Evolutionary conservation across 129 eudicot species (phyloP).

Genomic region (Lonicera japonica): DNA sequence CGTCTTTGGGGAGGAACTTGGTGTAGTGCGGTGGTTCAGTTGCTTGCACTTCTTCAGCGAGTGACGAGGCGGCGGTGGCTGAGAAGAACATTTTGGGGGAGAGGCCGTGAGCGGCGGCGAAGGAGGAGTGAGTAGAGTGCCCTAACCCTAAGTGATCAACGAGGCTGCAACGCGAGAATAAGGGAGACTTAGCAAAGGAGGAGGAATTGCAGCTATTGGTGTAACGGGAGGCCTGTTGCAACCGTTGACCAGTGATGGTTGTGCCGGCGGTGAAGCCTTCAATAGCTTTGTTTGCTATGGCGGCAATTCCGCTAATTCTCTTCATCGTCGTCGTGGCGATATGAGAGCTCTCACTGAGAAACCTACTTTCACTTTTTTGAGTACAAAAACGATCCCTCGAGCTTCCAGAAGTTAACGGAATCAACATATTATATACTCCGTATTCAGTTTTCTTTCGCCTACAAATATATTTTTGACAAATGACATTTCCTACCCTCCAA

Average conservation of each 20-base stretch:
- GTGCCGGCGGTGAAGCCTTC: slow-evolving; percentile 8
- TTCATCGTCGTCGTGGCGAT: slow-evolving; percentile 31
- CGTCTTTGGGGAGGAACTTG: slow-evolving; percentile 44
- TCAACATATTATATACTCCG: too few relatives aligned
- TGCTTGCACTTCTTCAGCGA: slow-evolving; percentile 45
- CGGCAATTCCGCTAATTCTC: slow-evolving; percentile 32
- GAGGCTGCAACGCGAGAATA: neutral
- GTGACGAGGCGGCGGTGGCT: slow-evolving; percentile 41
- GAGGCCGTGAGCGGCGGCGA: neutral
- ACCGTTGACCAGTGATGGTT: too few relatives aligned
- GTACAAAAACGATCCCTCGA: too few relatives aligned
- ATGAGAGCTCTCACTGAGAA: neutral
- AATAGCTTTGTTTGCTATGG: slow-evolving; percentile 31
- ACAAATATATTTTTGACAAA: neutral
- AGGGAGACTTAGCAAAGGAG: slow-evolving; percentile 3
- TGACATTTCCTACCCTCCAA: too few relatives aligned
- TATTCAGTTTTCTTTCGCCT: neutral
- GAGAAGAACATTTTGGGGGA: slow-evolving; percentile 36
- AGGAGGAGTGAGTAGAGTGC: neutral
- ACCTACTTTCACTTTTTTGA: too few relatives aligned
- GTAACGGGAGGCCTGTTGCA: slow-evolving; percentile 8
- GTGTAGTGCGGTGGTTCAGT: slow-evolving; percentile 35
- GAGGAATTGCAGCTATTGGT: neutral
- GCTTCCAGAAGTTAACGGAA: too few relatives aligned
- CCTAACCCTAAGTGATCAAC: neutral